Evolutionary conservation across 2,329 filamentous ascomycete species (phyloP).

Genomic region (Tolypocladium endophyticum): DNA sequence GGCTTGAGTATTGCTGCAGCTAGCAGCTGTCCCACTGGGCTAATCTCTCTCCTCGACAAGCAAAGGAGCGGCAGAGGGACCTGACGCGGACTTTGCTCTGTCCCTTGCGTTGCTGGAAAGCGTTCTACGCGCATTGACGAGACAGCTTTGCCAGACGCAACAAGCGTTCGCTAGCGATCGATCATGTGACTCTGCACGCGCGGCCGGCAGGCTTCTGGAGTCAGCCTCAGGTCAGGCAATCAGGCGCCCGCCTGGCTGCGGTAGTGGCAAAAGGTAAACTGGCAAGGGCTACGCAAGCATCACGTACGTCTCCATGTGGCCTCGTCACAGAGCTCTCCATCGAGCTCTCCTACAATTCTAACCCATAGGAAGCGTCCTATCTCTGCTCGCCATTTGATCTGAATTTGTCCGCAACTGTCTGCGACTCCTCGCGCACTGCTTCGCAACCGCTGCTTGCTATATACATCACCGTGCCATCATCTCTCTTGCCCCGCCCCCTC

Average conservation of each 20-base stretch:
- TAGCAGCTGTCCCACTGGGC: not conserved
- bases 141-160: not conserved
- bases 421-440: not conserved
- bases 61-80: not conserved
- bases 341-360: not conserved
- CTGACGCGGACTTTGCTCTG: not conserved
- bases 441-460: not conserved
- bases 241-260: not conserved
- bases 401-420: not conserved
- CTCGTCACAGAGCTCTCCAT: slow-evolving; percentile 1
- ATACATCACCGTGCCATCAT: not conserved
- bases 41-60: not conserved
- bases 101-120: not conserved
- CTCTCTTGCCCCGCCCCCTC: not conserved
- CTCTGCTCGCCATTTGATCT: not conserved
- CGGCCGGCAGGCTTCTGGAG: not conserved
- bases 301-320: not conserved
- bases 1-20: not conserved
- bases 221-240: not conserved
- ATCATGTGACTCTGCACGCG: slow-evolving; percentile 4
- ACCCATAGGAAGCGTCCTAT: not conserved
- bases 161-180: no score
- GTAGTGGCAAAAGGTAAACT: slow-evolving; percentile 7
- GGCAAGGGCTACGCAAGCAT: slow-evolving; percentile 8
- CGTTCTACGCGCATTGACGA: not conserved